Evolutionary conservation across 2,329 filamentous ascomycete species (phyloP).

Genomic region (Ophiostoma himal-ulmi): DNA sequence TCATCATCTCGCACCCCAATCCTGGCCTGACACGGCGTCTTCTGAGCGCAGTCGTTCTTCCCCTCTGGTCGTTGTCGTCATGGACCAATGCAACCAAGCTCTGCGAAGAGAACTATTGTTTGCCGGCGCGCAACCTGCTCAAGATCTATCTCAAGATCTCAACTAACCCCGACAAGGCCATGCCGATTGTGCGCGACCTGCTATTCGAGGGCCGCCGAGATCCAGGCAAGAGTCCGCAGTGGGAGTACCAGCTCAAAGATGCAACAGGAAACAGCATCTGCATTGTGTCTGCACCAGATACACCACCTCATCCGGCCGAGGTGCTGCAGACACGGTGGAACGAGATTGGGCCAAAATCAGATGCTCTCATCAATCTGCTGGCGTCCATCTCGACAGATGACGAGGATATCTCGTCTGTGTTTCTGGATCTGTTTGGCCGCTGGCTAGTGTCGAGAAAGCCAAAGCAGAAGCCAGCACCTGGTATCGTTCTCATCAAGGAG

Average conservation of each 20-base stretch:
- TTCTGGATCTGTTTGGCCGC: conserved; percentile 52
- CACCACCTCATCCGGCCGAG: conserved; percentile 18
- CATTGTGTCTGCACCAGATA: conserved; percentile 37
- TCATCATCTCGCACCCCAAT: conserved; percentile 60
- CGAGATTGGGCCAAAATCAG: conserved; percentile 44
- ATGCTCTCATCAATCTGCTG: conserved; percentile 46
- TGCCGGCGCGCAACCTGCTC: conserved; percentile 46
- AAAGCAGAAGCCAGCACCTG: conserved; percentile 26
- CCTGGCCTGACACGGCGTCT: conserved; percentile 59
- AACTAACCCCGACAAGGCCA: conserved; percentile 46
- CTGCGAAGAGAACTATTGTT: conserved; percentile 38
- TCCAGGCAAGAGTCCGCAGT: conserved; percentile 34
- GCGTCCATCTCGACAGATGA: conserved; percentile 45
- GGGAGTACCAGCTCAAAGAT: conserved; percentile 46
- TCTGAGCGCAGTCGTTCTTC: conserved; percentile 51
- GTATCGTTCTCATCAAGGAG: conserved; percentile 28
- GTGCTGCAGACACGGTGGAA: conserved; percentile 31
- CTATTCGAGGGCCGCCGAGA: conserved; percentile 47
- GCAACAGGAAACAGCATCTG: conserved; percentile 39
- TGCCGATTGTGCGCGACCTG: conserved; percentile 48
- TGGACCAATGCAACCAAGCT: conserved; percentile 37
- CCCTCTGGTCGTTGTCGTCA: conserved; percentile 58
- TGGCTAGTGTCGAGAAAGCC: conserved; percentile 44
- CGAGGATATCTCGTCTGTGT: conserved; percentile 54
- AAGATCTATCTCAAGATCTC: conserved; percentile 54